Evolutionary conservation across 306 rosid species (phyloP).

Genomic region (Cucurbita argyrosperma): DNA sequence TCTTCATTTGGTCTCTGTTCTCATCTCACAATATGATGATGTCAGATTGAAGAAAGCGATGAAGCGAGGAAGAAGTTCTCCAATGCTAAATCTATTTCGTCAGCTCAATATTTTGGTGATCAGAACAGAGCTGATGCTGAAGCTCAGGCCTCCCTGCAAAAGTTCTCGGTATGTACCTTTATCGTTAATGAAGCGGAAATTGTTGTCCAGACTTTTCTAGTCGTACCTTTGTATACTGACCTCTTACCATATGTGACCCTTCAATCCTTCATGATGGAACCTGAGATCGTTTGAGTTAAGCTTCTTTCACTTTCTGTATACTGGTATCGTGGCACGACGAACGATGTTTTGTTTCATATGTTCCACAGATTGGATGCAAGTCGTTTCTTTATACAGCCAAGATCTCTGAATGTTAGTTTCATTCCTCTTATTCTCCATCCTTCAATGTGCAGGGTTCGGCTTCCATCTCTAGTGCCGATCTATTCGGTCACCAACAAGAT

Average conservation of each 20-base stretch:
- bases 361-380: not conserved
- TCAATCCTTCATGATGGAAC: not conserved
- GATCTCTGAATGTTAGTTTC: not conserved
- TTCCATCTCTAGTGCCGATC: slow-evolving; percentile 85
- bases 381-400: slow-evolving; percentile 6
- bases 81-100: slow-evolving; percentile 93
- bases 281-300: not conserved
- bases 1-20: not conserved
- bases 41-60: slow-evolving; percentile 65
- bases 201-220: not conserved
- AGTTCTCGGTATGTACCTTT: slow-evolving; percentile 53
- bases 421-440: not conserved
- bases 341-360: not conserved
- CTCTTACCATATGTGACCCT: not conserved
- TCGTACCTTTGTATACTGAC: not conserved
- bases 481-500: slow-evolving; percentile 49
- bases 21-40: not conserved
- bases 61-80: slow-evolving; percentile 95
- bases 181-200: not conserved
- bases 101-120: slow-evolving; percentile 87
- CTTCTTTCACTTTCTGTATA: not conserved
- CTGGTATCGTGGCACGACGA: no score
- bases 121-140: slow-evolving; percentile 58
- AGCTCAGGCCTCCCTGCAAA: slow-evolving; percentile 56
- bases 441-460: slow-evolving; percentile 38